Evolutionary conservation across 305 asterid species (phyloP), one percentile per base, ranked within the genome.

Genomic region (Solanum chacoense): DNA sequence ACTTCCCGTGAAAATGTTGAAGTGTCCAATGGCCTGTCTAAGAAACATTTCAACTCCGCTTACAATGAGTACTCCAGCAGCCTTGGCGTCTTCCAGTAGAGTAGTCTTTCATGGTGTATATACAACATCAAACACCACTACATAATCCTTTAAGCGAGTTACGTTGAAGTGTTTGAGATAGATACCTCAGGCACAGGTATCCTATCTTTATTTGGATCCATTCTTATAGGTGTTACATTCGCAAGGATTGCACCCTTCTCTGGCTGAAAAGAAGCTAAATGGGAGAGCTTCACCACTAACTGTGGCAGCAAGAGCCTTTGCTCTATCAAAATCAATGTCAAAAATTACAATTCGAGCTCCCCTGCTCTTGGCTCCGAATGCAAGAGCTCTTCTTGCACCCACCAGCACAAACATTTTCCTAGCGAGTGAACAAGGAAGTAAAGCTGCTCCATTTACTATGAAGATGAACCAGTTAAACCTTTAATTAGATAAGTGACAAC

Each of bases 31-130:
- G 35, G 98, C 98, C 88, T 94, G 98, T 20, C 95, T 91, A 55
- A 95, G 93, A 91, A 94, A 94, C 96, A 94, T 95, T 91, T 95
- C 96, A n/a, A 95, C 94, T 71, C 98, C 96, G 79, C 96, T 92
- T n/a, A 94, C 96, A 55, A 88, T 87, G 80, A 93, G 89, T 81
- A 94, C 93, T 87, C 96, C 98, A 11, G 94, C 94, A 84, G 94
- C 95, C 91, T 93, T 95, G 13, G 96, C 98, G 85, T 93, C 95
- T 88, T 90, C 89, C 59, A 93, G 11, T 7, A 95, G 90, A 42
- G 92, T 92, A 72, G 93, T 95, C 91, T 89, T 94, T 86, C 92
- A 89, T 40, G 96, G 98, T 71, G 87, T 95, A 90, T 95, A 95
- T 4, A 95, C 98, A 20, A 94, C 95, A 88, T 95, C 96, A 87